Conservation (phyloP, 306 rosid genomes). For the Urtica urens region DNA sequence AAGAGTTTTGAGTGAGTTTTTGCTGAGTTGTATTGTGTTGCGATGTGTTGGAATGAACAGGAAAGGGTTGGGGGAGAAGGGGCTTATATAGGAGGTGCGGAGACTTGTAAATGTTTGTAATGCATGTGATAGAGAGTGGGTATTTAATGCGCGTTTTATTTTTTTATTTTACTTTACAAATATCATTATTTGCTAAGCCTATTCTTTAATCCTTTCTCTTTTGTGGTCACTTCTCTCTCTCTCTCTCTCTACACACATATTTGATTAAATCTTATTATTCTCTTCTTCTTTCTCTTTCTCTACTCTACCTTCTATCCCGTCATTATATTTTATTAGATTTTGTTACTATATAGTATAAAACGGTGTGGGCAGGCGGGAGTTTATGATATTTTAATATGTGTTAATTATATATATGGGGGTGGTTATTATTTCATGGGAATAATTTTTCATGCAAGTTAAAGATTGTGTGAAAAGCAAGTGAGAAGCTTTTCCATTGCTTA, state of each 20-base stretch:
- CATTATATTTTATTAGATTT: too few species aligned
- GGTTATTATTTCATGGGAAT: too few species aligned
- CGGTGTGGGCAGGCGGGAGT: slow-evolving; percentile 1
- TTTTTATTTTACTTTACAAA: slow-evolving; percentile 18
- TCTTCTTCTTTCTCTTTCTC: too few species aligned
- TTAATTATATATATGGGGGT: too few species aligned
- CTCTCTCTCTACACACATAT: slow-evolving; percentile 21
- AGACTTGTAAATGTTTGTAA: slow-evolving; percentile 6
- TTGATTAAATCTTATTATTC: slow-evolving; percentile 30
- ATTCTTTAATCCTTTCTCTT: not conserved
- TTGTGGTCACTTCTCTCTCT: slow-evolving; percentile 4
- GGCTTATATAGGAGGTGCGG: slow-evolving; percentile 56
- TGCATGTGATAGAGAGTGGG: slow-evolving; percentile 34
- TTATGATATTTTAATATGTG: too few species aligned
- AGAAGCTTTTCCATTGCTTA: slow-evolving; percentile 12
- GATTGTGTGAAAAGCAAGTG: slow-evolving; percentile 10
- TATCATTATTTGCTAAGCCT: slow-evolving; percentile 20
- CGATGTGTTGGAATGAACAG: slow-evolving; percentile 32
- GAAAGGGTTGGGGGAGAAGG: slow-evolving; percentile 14
- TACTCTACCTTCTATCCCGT: too few species aligned
- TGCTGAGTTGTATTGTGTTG: slow-evolving; percentile 12
- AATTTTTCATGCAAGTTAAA: too few species aligned
- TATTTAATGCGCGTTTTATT: slow-evolving; percentile 22
- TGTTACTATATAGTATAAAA: slow-evolving; percentile 7
- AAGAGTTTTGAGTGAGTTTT: not conserved